A percentile compares a stretch with the other conserved stretches of the same genome.
phyloP scores from a whole-genome alignment of 306 rosid species.

The Glycine latifolia region DNA sequence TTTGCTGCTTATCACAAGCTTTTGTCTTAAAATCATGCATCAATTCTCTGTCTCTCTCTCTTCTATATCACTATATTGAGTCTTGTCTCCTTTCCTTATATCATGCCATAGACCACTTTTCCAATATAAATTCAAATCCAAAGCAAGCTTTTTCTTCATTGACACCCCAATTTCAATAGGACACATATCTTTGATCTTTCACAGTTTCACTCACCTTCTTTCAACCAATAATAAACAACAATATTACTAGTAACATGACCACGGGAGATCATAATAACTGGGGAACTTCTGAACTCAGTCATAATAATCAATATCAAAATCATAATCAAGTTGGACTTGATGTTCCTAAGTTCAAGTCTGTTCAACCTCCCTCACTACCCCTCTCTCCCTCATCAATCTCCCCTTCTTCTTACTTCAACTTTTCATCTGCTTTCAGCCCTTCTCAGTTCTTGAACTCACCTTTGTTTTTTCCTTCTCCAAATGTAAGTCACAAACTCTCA shows the following conservation, averaged over 20 bases:
- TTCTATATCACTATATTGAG: neutral
- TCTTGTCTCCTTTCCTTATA: constrained; percentile 5
- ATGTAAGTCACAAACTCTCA: constrained; percentile 57
- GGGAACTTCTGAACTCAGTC: constrained; percentile 53
- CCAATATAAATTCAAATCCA: constrained; percentile 26
- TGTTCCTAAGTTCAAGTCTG: constrained; percentile 68
- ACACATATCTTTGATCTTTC: constrained; percentile 5
- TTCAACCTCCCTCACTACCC: constrained; percentile 71
- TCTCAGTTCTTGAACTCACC: constrained; percentile 72
- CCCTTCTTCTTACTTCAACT: constrained; percentile 68
- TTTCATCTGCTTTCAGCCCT: constrained; percentile 64
- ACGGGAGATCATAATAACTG: constrained; percentile 53
- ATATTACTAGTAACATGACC: constrained; percentile 40
- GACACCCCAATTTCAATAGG: constrained; percentile 31
- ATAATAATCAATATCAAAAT: neutral
- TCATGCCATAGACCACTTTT: constrained; percentile 3
- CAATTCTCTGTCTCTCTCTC: neutral
- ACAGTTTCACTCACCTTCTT: constrained; percentile 52
- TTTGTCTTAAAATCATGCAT: constrained; percentile 24
- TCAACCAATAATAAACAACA: constrained; percentile 42
- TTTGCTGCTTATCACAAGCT: neutral
- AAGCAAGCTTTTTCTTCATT: constrained; percentile 31
- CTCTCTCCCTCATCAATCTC: constrained; percentile 60
- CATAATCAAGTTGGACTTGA: constrained; percentile 48
- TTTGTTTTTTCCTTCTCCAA: constrained; percentile 58